Base-by-base conservation (phyloP, 345 rosid species). In the Brassica juncea region DNA sequence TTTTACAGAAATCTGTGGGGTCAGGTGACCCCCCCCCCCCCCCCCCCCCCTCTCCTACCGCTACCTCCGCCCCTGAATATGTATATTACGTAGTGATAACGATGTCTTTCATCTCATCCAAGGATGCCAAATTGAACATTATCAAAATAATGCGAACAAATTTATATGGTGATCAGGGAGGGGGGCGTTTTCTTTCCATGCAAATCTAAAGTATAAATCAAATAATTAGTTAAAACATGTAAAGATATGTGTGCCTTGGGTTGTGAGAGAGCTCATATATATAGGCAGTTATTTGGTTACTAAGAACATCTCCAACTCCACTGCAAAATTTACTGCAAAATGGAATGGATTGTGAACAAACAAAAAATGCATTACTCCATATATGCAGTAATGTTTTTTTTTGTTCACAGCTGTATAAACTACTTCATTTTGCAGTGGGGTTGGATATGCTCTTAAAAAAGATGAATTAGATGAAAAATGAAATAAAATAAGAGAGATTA, bases 151-250 rank as follows among this genome's bases (percentile, higher is more conserved):
- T 60, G 52, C 52, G 3, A 35, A 6, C 30, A 63, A 63, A 27
- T 15, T 19, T 16, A 70, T 54, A 34, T 77, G 34, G 63, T 23
- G 54, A 15, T 61, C 62, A 42, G 19, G 55, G 15, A 49, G 55
- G 19, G 55, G 12, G 44, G 54, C 60, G 60, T 77, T 61, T 69
- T 44, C 63, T 60, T 59, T 58, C 80, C 63, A 19, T 62, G 62
- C 25, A 61, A 32, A 62, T 70, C 63, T 44, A 9, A 62, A 8
- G 28, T 23, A 70, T 19, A 44, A 1, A 68, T 32, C 2, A 10
- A n/a, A 61, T 23, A 54, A 61, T 32, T 14, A 23, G 5, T 32
- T 77, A 28, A 30, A 2, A 4, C 63, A 47, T 68, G 35, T 32
- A 59, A 7, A 35, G 15, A 49, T 14, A 1, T 25, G 6, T 27